phyloP scores from a whole-genome alignment of 495 filamentous ascomycete genomes.

The Podospora appendiculata region DNA sequence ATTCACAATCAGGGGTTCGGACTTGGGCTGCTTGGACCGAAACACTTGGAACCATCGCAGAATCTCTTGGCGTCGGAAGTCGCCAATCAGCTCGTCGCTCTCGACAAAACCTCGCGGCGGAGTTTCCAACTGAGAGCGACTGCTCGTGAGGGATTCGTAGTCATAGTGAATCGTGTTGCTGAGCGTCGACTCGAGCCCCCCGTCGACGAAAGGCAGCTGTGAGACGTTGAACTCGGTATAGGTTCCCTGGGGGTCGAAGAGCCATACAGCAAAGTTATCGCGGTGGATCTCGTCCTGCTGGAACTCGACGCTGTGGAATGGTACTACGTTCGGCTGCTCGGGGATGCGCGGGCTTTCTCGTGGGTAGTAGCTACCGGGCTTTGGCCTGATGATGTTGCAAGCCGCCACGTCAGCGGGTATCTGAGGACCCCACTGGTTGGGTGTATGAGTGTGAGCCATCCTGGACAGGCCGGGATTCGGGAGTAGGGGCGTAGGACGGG shows the following conservation, averaged over 20 bases:
- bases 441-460: conserved; percentile 9
- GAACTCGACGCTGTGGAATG: conserved; percentile 29
- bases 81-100: conserved; percentile 70
- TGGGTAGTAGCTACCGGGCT: conserved; percentile 29
- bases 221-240: conserved; percentile 33
- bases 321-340: conserved; percentile 27
- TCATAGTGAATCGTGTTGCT: conserved; percentile 46
- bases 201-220: conserved; percentile 38
- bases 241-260: conserved; percentile 37
- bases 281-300: conserved; percentile 29
- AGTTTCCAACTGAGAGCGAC: conserved; percentile 66
- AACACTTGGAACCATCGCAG: conserved; percentile 71
- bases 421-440: conserved; percentile 23
- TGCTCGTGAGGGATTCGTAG: conserved; percentile 48
- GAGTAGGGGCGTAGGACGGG: conserved; percentile 17
- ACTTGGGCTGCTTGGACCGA: conserved; percentile 65
- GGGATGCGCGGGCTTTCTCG: conserved; percentile 24
- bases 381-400: conserved; percentile 36
- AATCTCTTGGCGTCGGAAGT: conserved; percentile 73
- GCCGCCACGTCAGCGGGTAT: conserved; percentile 25
- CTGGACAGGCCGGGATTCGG: conserved; percentile 11
- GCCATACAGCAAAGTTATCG: conserved; percentile 42
- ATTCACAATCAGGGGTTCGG: conserved; percentile 60
- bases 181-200: conserved; percentile 41
- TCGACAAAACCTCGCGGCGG: conserved; percentile 56